Conservation (phyloP, 306 rosid genomes). For the Ormosia emarginata region DNA sequence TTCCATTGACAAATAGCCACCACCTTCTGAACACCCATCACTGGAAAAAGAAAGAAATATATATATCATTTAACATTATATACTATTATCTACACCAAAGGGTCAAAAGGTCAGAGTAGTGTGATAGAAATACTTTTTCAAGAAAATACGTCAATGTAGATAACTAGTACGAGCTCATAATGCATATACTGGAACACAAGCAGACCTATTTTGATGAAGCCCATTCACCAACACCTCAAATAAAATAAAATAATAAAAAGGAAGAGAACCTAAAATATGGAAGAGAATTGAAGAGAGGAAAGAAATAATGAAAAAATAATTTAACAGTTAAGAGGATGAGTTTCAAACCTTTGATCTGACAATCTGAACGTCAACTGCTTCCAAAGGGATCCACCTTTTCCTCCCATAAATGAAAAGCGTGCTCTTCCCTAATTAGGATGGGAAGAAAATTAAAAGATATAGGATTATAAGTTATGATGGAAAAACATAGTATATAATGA, state of each 20-base stretch:
- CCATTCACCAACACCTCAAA: not conserved
- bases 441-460: not conserved
- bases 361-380: constrained; percentile 75
- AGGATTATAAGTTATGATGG: not conserved
- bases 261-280: not conserved
- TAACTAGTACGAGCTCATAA: not conserved
- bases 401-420: constrained; percentile 97
- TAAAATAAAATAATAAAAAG: not conserved
- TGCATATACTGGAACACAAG: not conserved
- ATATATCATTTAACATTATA: not conserved
- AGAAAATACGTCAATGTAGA: not conserved
- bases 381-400: constrained; percentile 92
- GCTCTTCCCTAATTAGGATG: constrained; percentile 68
- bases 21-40: constrained; percentile 45
- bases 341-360: constrained; percentile 71
- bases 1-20: constrained; percentile 72
- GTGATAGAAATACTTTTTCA: constrained; percentile 2
- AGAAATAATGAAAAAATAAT: not conserved
- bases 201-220: not conserved
- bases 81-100: not conserved
- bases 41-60: constrained; percentile 44
- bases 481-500: not conserved
- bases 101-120: not conserved
- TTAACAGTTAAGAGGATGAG: not conserved
- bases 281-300: constrained; percentile 6